Base-by-base conservation (phyloP, 2,329 filamentous ascomycete species). In the Neurospora crassa region DNA sequence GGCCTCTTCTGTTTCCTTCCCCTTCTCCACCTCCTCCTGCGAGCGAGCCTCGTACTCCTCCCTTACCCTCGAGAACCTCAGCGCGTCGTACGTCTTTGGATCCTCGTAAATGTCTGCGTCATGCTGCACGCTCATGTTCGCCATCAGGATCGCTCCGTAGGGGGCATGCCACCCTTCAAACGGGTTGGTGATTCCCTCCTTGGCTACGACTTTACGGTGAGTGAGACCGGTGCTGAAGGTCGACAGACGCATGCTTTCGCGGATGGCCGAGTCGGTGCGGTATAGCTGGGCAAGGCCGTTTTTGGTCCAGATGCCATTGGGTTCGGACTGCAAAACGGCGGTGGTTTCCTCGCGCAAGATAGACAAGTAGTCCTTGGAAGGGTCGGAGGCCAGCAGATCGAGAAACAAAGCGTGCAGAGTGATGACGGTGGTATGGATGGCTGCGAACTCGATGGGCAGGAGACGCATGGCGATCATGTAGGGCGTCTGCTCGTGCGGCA, bases 341-440 rank as follows among this genome's bases (percentile, higher is more conserved):
- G 74, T 68, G 0, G 83, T 80, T 71, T 87, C 85, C 10, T 82
- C 79, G n/a, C 82, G 80, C 12, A 87, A 78, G 1, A 76, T 74
- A 3, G 81, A 80, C 5, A 85, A 70, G 29, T 79, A 81, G 1
- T 74, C 4, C 45, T 77, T 76, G 0, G 78, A 73, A 0, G 81
- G 79, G 5, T 81, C 77, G 0, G 83, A 79, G 1, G 81, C 77
- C 43, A 86, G 76, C 7, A 87, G 75, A 71, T 87, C 85, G 11
- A 87, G 75, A 69, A 87, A 75, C 41, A 82, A 78, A 42, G 82
- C 82, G 67, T 84, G 83, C 2, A 83, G 82, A 0, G 86, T 87
- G 14, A 88, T 75, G 7, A 84, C 82, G 0, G 87, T 88, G 1
- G 87, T 89, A 77, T 89, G 87, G 37, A 88, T 87, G 20, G 86